Evolutionary conservation across 192 early-diverging fungal genomes (phyloP).

Genomic region (Coemansia erecta): DNA sequence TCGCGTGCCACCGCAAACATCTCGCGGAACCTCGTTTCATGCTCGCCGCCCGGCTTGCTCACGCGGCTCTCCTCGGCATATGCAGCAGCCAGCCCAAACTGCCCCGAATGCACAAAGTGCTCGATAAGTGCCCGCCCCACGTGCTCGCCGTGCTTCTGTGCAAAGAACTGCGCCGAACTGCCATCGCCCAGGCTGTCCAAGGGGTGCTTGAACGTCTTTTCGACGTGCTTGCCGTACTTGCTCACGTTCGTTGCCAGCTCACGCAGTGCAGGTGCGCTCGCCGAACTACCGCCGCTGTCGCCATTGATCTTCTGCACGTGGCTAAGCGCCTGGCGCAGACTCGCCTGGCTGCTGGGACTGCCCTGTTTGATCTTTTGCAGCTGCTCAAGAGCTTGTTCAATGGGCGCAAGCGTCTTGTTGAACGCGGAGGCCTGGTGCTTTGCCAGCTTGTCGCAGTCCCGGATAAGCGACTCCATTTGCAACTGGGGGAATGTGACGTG

Average conservation of each 20-base stretch:
- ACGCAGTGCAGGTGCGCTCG: constrained; percentile 56
- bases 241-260: constrained; percentile 61
- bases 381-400: constrained; percentile 51
- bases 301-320: background rate
- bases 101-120: constrained; percentile 86
- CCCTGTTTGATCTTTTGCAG: constrained; percentile 31
- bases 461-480: constrained; percentile 68
- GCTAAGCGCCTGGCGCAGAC: constrained; percentile 21
- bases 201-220: constrained; percentile 74
- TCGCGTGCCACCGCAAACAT: constrained; percentile 77
- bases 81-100: constrained; percentile 72
- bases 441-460: constrained; percentile 64
- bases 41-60: constrained; percentile 28
- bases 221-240: constrained; percentile 74
- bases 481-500: too few species aligned
- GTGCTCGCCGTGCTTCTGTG: constrained; percentile 59
- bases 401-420: constrained; percentile 40
- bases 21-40: constrained; percentile 68
- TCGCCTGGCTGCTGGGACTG: constrained; percentile 6
- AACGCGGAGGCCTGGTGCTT: constrained; percentile 60
- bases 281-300: background rate
- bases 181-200: constrained; percentile 45
- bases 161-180: constrained; percentile 72
- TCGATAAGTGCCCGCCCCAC: constrained; percentile 62
- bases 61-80: constrained; percentile 50